Evolutionary conservation across 2,329 filamentous ascomycete species (phyloP).

Genomic region (Penicillium brevicompactum): DNA sequence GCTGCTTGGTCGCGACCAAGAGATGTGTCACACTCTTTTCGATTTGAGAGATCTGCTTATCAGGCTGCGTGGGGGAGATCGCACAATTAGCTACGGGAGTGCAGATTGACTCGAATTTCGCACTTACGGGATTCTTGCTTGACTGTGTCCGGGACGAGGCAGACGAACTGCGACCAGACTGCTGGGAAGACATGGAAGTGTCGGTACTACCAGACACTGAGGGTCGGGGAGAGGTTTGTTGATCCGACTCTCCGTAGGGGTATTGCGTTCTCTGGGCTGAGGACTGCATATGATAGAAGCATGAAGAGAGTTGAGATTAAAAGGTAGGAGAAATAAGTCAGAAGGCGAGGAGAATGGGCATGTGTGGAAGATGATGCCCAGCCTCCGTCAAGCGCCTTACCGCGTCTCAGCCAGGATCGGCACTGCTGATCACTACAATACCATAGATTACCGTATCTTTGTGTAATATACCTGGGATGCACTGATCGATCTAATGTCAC

Average conservation of each 20-base stretch:
- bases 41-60: constrained; percentile 87
- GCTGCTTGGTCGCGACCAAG: constrained; percentile 94
- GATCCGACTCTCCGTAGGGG: constrained; percentile 4
- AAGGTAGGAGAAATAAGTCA: constrained; percentile 2
- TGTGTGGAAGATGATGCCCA: constrained; percentile 15
- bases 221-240: constrained; percentile 38
- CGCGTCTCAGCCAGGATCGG: constrained; percentile 4
- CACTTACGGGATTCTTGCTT: constrained; percentile 60
- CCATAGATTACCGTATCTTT: constrained; percentile 1
- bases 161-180: constrained; percentile 65
- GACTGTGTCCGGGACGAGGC: constrained; percentile 65
- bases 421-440: not conserved
- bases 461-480: constrained; percentile 1
- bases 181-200: constrained; percentile 55
- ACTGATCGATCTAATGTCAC: not conserved
- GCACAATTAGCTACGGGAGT: constrained; percentile 7
- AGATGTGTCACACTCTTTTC: constrained; percentile 99
- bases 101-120: not conserved
- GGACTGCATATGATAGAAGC: constrained; percentile 1
- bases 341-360: constrained; percentile 4
- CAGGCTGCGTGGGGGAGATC: constrained; percentile 51
- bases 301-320: not conserved
- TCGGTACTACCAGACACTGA: constrained; percentile 49
- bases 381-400: constrained; percentile 13
- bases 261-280: constrained; percentile 1